Base-by-base conservation (phyloP, 805 yeast genomes). In the Ogataea haglerorum region DNA sequence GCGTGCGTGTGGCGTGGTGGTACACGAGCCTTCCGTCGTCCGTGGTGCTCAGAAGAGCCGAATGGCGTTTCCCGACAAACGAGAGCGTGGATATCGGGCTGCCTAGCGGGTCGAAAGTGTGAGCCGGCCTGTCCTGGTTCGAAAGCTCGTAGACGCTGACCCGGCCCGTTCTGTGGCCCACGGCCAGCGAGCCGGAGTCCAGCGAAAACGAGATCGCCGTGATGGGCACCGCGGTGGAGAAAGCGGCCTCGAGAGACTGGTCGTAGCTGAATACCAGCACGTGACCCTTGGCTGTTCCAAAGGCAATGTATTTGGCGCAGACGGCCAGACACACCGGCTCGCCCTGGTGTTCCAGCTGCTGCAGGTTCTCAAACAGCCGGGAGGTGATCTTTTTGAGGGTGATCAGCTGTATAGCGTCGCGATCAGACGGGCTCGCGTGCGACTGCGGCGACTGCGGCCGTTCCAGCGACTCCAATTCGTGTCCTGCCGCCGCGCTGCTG, bases 281-380 rank as follows among this genome's bases (percentile, higher is more conserved):
- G 26, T 59, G 64, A 2, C 95, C 95, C 36, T 73, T 74, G 0
- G 73, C 53, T 0, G 96, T 89, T 2, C 95, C 96, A 6, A 89
- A 52, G 0, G 78, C 78, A 6, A 83, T 65, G 23, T 71, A 51
- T 6, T 28, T 29, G 24, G 67, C 72, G 8, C 75, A 68, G 0
- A 74, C 65, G 0, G 67, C 57, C 10, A 78, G 52, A 18, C 68
- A 57, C 0, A 75, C 64, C 0, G 82, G 78, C 2, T 71, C 67
- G 0, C 91, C 90, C 49, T 72, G 69, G 7, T 45, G 44, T 8
- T 16, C 21, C 10, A 17, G 12, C 10, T 30, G 21, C 13, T 28
- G 34, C 4, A 18, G 13, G n/a, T 15, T 19, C n/a, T 38, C 42
- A 23, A 32, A 51, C 8, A 61, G 27, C 5, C 42, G 39, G 6